These are phyloP conservation scores for Cyclotella kingstonii DNA, from an alignment of 108 stramenopile species.

Conservation along the genomic window DNA sequence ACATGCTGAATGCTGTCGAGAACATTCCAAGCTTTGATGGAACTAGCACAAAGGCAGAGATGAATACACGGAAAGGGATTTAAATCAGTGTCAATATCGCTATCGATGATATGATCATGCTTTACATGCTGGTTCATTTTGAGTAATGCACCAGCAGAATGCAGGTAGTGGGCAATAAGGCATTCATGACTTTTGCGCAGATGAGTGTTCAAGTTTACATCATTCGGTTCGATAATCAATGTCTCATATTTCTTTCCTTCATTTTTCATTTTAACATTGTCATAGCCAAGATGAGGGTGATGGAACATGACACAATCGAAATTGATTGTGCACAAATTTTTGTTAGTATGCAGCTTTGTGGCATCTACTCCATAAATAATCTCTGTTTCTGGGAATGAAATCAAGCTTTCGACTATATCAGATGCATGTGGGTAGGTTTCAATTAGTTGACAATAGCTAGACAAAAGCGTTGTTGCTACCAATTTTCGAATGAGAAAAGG, in stretches of 20 bases:
- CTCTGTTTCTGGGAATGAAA: not conserved
- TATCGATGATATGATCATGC: not conserved
- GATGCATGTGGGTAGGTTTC: not conserved
- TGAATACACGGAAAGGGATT: not conserved
- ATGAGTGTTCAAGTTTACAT: not conserved
- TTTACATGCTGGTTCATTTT: not conserved
- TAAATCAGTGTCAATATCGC: not conserved
- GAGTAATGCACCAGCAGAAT: not conserved
- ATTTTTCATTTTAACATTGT: not conserved
- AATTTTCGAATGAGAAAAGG: not conserved
- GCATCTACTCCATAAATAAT: constrained; percentile 1
- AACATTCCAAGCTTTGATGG: not conserved
- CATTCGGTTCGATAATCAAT: not conserved
- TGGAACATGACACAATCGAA: constrained; percentile 5
- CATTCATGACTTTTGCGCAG: not conserved
- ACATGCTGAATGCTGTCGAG: not conserved
- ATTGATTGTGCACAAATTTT: not conserved
- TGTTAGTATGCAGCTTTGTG: not conserved
- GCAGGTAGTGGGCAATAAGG: not conserved
- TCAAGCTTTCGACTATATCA: not conserved
- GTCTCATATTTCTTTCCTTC: not conserved
- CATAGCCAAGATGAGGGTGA: constrained; percentile 3
- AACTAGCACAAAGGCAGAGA: not conserved
- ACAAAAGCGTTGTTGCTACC: not conserved
- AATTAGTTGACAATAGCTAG: not conserved